phyloP scores from a whole-genome alignment of 257 asterid genomes.

The Cynanchum wilfordii region DNA sequence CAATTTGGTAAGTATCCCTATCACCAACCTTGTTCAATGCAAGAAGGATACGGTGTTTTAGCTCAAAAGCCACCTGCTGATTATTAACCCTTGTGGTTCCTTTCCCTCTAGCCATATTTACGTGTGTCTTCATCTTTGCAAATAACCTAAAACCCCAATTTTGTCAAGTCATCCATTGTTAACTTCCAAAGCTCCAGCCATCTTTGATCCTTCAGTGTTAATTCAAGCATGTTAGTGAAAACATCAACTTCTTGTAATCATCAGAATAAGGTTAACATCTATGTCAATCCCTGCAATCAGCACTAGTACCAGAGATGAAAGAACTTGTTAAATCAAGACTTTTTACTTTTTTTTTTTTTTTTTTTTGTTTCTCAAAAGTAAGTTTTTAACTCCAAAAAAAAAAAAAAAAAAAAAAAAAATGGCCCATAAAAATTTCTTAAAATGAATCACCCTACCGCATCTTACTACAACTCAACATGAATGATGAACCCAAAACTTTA shows the following conservation, averaged over 20 bases:
- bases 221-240: background rate
- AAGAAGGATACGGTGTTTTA: slow-evolving; percentile 69
- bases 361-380: background rate
- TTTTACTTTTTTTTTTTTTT: slow-evolving; percentile 2
- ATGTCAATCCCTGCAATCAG: background rate
- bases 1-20: slow-evolving; percentile 82
- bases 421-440: background rate
- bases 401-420: background rate
- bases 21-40: slow-evolving; percentile 88
- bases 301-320: background rate
- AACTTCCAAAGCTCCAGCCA: slow-evolving; percentile 15
- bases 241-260: background rate
- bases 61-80: slow-evolving; percentile 72
- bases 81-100: slow-evolving; percentile 45
- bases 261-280: too few species aligned
- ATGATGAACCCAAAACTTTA: background rate
- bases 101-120: slow-evolving; percentile 55
- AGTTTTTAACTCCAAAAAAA: background rate
- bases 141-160: slow-evolving; percentile 19
- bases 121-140: slow-evolving; percentile 44
- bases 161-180: slow-evolving; percentile 11
- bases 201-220: background rate
- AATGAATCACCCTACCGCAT: background rate
- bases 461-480: background rate
- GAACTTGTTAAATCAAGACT: background rate